Evolutionary conservation across 805 yeast species (phyloP).

Genomic region (Blastobotrys americana): DNA sequence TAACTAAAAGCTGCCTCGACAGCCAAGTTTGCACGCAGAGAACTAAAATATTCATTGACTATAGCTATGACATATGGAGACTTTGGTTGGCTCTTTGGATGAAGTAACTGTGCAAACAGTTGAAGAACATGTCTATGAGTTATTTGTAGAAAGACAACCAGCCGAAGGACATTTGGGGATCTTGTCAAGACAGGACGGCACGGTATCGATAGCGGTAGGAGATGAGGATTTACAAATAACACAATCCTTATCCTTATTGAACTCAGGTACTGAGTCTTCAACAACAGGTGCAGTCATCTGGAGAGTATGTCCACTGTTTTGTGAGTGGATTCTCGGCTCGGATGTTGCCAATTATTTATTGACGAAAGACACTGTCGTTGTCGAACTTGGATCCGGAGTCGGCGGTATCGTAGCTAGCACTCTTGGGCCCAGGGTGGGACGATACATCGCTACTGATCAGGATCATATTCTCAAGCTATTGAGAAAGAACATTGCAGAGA

Average conservation of each 20-base stretch:
- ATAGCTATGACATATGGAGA: too few relatives aligned
- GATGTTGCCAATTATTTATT: constrained; percentile 5
- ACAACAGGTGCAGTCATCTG: constrained; percentile 64
- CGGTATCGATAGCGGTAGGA: constrained; percentile 18
- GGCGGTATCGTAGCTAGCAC: constrained; percentile 44
- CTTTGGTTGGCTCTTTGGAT: constrained; percentile 10
- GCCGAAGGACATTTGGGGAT: constrained; percentile 23
- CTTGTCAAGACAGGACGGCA: constrained; percentile 19
- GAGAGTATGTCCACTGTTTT: constrained; percentile 43
- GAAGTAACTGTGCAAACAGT: constrained; percentile 14
- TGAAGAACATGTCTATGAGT: constrained; percentile 27
- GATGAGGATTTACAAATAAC: constrained; percentile 15
- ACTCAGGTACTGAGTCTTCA: constrained; percentile 14
- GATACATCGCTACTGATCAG: constrained; percentile 55
- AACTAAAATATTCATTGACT: too few relatives aligned
- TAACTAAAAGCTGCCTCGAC: too few relatives aligned
- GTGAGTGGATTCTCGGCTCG: constrained; percentile 43
- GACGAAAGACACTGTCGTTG: constrained; percentile 26
- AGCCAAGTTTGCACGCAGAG: too few relatives aligned
- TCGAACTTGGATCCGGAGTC: constrained; percentile 61
- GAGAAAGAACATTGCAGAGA: constrained; percentile 39
- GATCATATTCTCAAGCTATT: constrained; percentile 45
- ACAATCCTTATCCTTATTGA: constrained; percentile 15
- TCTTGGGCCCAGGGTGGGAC: constrained; percentile 31
- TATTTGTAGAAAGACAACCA: constrained; percentile 19